phyloP scores from a whole-genome alignment of 2,329 filamentous ascomycete species.

The Macroventuria anomochaeta region DNA sequence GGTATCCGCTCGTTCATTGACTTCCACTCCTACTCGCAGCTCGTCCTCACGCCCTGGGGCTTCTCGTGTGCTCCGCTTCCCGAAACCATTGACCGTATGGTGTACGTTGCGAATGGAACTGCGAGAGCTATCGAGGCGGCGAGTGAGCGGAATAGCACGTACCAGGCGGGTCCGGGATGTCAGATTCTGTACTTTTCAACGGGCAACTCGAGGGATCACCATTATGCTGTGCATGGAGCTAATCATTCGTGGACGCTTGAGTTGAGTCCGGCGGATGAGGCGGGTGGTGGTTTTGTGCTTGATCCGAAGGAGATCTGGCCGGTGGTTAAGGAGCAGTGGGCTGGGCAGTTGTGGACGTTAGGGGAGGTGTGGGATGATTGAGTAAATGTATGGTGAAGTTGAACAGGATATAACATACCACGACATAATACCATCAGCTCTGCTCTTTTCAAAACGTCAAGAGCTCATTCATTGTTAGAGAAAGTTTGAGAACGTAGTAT shows the following conservation, averaged over 20 bases:
- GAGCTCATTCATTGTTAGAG: too few species aligned
- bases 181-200: constrained; percentile 65
- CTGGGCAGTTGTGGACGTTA: constrained; percentile 40
- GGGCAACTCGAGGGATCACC: constrained; percentile 53
- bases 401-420: too few species aligned
- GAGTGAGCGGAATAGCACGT: constrained; percentile 39
- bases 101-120: constrained; percentile 40
- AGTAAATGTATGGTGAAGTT: not conserved
- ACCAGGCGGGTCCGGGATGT: constrained; percentile 59
- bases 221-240: constrained; percentile 49
- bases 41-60: constrained; percentile 66
- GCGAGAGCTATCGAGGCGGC: constrained; percentile 58
- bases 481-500: too few species aligned
- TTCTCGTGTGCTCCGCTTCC: constrained; percentile 45
- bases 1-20: constrained; percentile 68
- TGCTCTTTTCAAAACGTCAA: too few species aligned
- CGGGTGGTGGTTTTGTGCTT: constrained; percentile 56
- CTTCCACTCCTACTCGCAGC: constrained; percentile 68
- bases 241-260: constrained; percentile 56
- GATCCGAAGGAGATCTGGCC: constrained; percentile 56
- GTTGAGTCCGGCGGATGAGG: constrained; percentile 52
- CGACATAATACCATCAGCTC: too few species aligned
- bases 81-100: constrained; percentile 58
- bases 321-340: constrained; percentile 55
- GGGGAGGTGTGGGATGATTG: constrained; percentile 25